Evolutionary conservation across 306 rosid genomes (phyloP), one percentile per base, ranked within the genome.

Genomic region (Luffa acutangula): DNA sequence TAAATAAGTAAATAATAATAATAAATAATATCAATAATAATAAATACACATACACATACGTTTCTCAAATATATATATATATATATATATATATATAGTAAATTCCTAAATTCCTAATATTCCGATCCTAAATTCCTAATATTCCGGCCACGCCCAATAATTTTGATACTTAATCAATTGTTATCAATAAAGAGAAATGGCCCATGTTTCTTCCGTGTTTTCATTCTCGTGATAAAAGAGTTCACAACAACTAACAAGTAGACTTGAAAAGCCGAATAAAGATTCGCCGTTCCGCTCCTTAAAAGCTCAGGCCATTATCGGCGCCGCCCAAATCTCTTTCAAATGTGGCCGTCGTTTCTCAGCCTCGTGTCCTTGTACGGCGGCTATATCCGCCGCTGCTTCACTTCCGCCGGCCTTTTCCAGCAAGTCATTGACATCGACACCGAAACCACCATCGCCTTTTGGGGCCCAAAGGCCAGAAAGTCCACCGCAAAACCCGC

Each of bases 371-470:
- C 88, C 67, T 13, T 91, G 1, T 94, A 80, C 86, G 69, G 62
- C 84, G 15, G 56, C 78, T 94, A 87, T 80, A 85, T 94, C 84
- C 94, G 95, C 34, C 98, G 93, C 12, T 83, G 93, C 84, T 91
- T 85, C 90, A 46, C 75, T 53, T 57, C 87, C 12, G 87, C 92
- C 3, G 98, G 98, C 1, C 97, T 94, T 11, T 71, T 85, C 0
- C 80, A 89, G 2, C 90, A 82, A 53, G 64, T 80, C 48, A 13
- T 92, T 9, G 18, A 73, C 18, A 13, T 91, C 21, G 92, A 94
- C 64, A 72, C 76, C 2, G 80, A 92, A 37, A 92, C 97, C 46
- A 87, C 92, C 7, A 39, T 94, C 51, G 89, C 88, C 66, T 89
- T 84, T 76, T 92, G 97, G 97, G 93, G 87, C 0, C 98, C 98